phyloP scores from a whole-genome alignment of 1,284 basidiomycete species.

The Sanghuangporus baumii region DNA sequence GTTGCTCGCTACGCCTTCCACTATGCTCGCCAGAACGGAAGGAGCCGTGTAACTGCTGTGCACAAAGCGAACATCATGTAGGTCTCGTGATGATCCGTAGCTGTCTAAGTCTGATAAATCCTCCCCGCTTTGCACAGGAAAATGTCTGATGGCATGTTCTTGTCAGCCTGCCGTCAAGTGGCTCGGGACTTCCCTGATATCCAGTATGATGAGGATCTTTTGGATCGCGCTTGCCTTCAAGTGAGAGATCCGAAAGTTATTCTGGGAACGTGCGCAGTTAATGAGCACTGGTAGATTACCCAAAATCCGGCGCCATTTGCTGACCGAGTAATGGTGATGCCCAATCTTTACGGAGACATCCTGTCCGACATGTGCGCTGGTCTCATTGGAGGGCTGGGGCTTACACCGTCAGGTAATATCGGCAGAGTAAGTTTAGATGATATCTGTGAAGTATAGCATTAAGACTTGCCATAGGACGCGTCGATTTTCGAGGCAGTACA shows the following conservation, averaged over 20 bases:
- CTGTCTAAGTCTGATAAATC: background rate
- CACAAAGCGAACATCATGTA: conserved; percentile 99
- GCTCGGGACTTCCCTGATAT: conserved; percentile 96
- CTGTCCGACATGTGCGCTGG: conserved; percentile 99
- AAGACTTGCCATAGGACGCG: conserved; percentile 62
- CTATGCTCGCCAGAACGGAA: conserved; percentile 85
- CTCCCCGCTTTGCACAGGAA: conserved; percentile 53
- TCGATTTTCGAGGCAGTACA: conserved; percentile 99
- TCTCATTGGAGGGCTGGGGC: conserved; percentile 94
- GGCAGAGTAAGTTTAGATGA: conserved; percentile 53
- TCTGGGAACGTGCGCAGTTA: background rate
- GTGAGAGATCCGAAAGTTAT: conserved; percentile 32
- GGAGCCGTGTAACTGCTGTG: conserved; percentile 94
- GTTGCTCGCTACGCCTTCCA: conserved; percentile 99
- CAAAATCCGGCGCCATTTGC: conserved; percentile 93
- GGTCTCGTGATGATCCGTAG: conserved; percentile 22
- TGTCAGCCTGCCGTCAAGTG: conserved; percentile 95
- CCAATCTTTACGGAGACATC: conserved; percentile 97
- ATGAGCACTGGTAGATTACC: conserved; percentile 51
- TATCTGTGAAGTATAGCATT: conserved; percentile 3
- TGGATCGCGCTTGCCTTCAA: conserved; percentile 95
- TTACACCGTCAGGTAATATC: conserved; percentile 98
- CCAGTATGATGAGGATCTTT: conserved; percentile 93
- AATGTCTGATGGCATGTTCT: conserved; percentile 99
- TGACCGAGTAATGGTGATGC: conserved; percentile 99